A percentile compares a stretch with the other conserved stretches of the same genome.
Evolutionary conservation across 352 stramenopile species (phyloP).

Genomic region (Phytopythium sindhum): DNA sequence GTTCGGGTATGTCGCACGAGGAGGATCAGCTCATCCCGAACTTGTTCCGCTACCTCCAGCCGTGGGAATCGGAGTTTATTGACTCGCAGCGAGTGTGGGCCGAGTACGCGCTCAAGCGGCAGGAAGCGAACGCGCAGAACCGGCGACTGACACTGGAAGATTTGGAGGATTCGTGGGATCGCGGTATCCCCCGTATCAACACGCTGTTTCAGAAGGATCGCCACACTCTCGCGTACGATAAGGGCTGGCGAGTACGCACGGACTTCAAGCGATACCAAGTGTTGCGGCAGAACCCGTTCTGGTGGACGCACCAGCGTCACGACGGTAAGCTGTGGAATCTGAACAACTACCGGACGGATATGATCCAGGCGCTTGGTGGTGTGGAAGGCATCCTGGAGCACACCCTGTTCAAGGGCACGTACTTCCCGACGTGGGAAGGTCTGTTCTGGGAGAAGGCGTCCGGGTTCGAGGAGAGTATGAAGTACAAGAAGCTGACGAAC

Average conservation of each 20-base stretch:
- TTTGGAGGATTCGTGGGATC: slow-evolving; percentile 99
- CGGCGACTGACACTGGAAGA: slow-evolving; percentile 98
- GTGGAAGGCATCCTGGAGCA: slow-evolving; percentile 99
- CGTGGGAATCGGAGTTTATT: slow-evolving; percentile 99
- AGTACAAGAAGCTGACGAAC: slow-evolving; percentile 99
- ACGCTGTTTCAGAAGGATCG: slow-evolving; percentile 97
- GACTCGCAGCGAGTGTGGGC: slow-evolving; percentile 99
- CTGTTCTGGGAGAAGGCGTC: slow-evolving; percentile 99
- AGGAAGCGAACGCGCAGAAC: slow-evolving; percentile 99
- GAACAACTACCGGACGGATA: slow-evolving; percentile 99
- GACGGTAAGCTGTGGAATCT: slow-evolving; percentile 99
- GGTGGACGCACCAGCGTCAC: slow-evolving; percentile 98
- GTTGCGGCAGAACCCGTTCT: slow-evolving; percentile 97
- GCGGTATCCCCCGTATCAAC: slow-evolving; percentile 97
- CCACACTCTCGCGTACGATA: slow-evolving; percentile 99
- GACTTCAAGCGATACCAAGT: slow-evolving; percentile 99
- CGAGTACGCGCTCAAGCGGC: slow-evolving; percentile 99
- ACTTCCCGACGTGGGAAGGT: slow-evolving; percentile 99
- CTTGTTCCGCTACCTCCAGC: slow-evolving; percentile 98
- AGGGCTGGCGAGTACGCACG: slow-evolving; percentile 98
- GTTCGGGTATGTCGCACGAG: slow-evolving; percentile 95
- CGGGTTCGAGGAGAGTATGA: slow-evolving; percentile 94
- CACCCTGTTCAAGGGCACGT: slow-evolving; percentile 99
- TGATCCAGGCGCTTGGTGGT: slow-evolving; percentile 99
- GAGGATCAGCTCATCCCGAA: slow-evolving; percentile 99